Percentiles rank a stretch among this genome's conserved stretches.
Evolutionary conservation across 2,329 filamentous ascomycete species (phyloP).

Genomic region (Calonectria multiphialidica): DNA sequence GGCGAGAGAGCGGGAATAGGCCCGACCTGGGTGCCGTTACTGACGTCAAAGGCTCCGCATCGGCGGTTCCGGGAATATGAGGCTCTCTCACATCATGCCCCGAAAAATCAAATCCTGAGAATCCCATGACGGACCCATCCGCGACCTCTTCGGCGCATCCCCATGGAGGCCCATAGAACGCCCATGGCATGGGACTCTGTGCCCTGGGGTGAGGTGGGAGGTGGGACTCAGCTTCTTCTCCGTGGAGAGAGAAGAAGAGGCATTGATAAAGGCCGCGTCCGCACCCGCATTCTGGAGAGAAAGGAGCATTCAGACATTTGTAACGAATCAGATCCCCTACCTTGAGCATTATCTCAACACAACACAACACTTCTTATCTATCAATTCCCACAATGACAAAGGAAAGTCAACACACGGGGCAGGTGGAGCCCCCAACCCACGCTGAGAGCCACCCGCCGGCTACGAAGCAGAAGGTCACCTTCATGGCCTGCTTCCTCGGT

Average conservation of each 20-base stretch:
- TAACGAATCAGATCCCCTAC: conserved; percentile 4
- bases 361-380: neutral
- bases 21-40: conserved; percentile 19
- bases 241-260: neutral
- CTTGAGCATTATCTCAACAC: neutral
- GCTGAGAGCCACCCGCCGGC: conserved; percentile 15
- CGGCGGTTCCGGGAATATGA: conserved; percentile 19
- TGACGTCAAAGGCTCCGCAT: conserved; percentile 31
- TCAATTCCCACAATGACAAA: conserved; percentile 14
- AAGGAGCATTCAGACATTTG: neutral
- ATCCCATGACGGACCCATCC: conserved; percentile 26
- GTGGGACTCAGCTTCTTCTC: neutral
- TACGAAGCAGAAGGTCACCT: conserved; percentile 49
- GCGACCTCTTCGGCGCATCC: conserved; percentile 9
- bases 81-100: neutral
- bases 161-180: conserved; percentile 5
- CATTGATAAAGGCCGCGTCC: conserved; percentile 10
- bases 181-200: neutral
- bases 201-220: conserved; percentile 8
- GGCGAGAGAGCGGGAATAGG: conserved; percentile 14
- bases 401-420: conserved; percentile 29
- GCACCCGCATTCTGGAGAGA: neutral
- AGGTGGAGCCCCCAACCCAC: conserved; percentile 32
- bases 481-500: conserved; percentile 61
- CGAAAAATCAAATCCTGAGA: conserved; percentile 11